These are phyloP conservation scores for Salicornia ramosissima DNA, from an alignment of 148 eudicot genomes.

Conservation along the genomic window DNA sequence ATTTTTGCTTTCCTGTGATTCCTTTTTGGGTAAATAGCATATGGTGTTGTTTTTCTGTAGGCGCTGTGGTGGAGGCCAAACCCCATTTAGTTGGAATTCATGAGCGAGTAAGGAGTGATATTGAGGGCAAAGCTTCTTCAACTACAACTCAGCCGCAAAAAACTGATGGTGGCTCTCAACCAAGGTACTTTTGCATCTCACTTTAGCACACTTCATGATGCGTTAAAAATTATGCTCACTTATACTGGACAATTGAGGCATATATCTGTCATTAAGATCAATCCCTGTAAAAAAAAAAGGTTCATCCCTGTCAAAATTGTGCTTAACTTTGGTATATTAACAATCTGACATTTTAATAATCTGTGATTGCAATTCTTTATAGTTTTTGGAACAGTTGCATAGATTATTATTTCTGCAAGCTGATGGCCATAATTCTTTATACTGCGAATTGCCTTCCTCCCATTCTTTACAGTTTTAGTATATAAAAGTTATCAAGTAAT, in stretches of 20 bases:
- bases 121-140: conserved; percentile 43
- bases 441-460: background rate
- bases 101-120: conserved; percentile 93
- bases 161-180: conserved; percentile 61
- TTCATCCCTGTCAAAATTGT: background rate
- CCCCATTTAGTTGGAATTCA: conserved; percentile 80
- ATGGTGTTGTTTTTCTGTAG: conserved; percentile 28
- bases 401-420: background rate
- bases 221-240: background rate
- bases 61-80: conserved; percentile 82
- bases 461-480: no score
- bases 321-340: background rate
- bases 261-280: background rate
- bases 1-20: background rate
- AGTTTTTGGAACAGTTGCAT: background rate
- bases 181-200: conserved; percentile 45
- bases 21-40: background rate
- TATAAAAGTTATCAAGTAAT: background rate
- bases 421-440: background rate
- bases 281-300: no score
- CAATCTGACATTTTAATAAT: background rate
- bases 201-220: background rate
- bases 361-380: background rate
- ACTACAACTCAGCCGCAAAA: conserved; percentile 28
- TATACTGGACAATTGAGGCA: background rate